Evolutionary conservation across 2,329 filamentous ascomycete species (phyloP), one percentile per base, ranked within the genome.

Genomic region (Colletotrichum musicola): DNA sequence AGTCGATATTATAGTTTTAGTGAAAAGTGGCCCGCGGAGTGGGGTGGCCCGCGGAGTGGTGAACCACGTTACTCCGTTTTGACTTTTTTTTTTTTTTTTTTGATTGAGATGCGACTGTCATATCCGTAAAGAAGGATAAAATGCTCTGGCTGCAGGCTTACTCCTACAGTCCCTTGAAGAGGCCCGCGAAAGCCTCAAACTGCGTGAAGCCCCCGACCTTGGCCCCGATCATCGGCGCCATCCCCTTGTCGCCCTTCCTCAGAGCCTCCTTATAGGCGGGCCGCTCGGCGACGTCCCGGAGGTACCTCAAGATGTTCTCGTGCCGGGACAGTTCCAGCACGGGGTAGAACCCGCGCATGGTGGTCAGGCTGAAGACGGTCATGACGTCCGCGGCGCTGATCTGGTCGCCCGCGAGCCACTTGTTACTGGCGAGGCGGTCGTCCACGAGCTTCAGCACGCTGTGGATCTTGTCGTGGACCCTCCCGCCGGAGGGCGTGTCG

Each of bases 331-430:
- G 71, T 57, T 81, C 79, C 44, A 69, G 51, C 79, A 80, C 1
- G 82, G 81, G 66, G 25, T 77, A 77, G 71, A 88, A 90, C 56
- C 81, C 80, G 16, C 90, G 81, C 82, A 88, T 84, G 2, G 89
- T 92, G 0, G 89, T 90, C 40, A 92, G 78, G 14, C 82, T 81
- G 73, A 86, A 91, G 0, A 90, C 82, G 4, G 79, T 80, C 88
- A 92, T 91, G 46, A 91, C 81, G 76, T 93, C 91, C 1, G 90
- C 90, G 1, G 82, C 88, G 0, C 88, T 91, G 66, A 93, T 88
- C 58, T 89, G 81, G 0, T 84, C 78, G 2, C 90, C 91, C 0
- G 87, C 89, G 22, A 93, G 78, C 82, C 85, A 93, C 7, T 80
- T 74, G 42, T 81, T 84, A 1, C 77, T 69, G 3, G 71, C 72